Evolutionary conservation across 208 protist species (phyloP).

Genomic region (Acanthamoeba triangularis): DNA sequence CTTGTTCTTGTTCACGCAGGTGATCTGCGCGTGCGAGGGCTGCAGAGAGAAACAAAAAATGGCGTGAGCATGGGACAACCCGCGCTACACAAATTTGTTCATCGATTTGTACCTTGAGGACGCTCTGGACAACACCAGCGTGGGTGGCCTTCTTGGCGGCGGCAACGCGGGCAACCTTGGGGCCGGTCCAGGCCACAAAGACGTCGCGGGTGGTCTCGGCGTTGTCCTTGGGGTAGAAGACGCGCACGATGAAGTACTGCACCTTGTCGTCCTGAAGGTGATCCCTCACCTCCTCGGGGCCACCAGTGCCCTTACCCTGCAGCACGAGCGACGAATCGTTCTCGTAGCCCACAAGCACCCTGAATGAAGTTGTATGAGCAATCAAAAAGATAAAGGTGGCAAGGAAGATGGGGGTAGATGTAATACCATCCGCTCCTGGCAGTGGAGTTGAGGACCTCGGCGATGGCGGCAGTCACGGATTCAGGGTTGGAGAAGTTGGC

Average conservation of each 20-base stretch:
- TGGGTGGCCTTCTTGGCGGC: constrained; percentile 39
- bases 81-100: neutral
- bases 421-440: constrained; percentile 29
- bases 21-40: constrained; percentile 59
- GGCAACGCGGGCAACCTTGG: neutral
- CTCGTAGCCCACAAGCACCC: constrained; percentile 61
- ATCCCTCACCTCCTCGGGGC: neutral
- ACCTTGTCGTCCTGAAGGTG: constrained; percentile 57
- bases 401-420: neutral
- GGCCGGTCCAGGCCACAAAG: constrained; percentile 49
- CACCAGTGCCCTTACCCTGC: constrained; percentile 49
- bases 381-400: neutral
- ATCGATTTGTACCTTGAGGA: constrained; percentile 9
- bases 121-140: constrained; percentile 14
- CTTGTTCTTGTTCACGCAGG: constrained; percentile 51
- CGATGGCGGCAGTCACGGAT: constrained; percentile 28
- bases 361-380: neutral
- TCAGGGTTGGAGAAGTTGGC: constrained; percentile 15
- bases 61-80: too few relatives aligned
- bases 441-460: constrained; percentile 7
- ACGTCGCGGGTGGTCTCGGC: constrained; percentile 29
- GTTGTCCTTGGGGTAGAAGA: constrained; percentile 19
- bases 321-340: neutral
- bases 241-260: constrained; percentile 59
- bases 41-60: neutral